These are phyloP conservation scores for Bothriochloa decipiens DNA, from an alignment of 176 grass and related monocot species.

Conservation along the genomic window DNA sequence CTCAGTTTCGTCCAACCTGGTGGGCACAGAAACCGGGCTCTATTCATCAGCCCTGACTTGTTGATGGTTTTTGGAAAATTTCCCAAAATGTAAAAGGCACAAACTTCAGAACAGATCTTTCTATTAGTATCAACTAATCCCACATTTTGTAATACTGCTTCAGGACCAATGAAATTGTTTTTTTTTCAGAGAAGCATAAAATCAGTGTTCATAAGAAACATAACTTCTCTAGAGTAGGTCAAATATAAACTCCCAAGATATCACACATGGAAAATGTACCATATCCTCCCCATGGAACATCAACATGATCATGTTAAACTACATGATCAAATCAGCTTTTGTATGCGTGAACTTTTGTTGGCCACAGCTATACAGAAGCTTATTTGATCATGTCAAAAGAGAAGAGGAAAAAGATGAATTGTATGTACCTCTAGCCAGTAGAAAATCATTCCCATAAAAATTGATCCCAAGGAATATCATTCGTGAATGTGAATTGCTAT, in stretches of 20 bases:
- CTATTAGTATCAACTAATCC: not conserved
- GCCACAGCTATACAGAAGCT: constrained; percentile 1
- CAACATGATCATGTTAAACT: constrained; percentile 15
- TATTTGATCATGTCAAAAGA: constrained; percentile 15
- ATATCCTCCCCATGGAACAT: constrained; percentile 19
- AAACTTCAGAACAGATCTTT: not conserved
- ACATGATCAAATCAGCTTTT: no score
- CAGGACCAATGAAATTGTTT: not conserved
- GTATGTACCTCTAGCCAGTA: constrained; percentile 75
- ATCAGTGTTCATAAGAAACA: not conserved
- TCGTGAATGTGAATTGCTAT: constrained; percentile 54
- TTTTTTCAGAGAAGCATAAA: not conserved
- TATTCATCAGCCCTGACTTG: not conserved
- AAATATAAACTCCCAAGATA: constrained; percentile 6
- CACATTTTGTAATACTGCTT: not conserved
- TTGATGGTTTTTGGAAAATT: not conserved
- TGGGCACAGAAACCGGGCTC: not conserved
- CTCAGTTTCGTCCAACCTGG: not conserved
- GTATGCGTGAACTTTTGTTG: constrained; percentile 14
- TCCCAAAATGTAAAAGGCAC: not conserved
- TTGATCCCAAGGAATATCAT: constrained; percentile 94
- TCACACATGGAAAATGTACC: not conserved
- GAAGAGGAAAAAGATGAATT: constrained; percentile 17
- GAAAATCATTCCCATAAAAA: constrained; percentile 96
- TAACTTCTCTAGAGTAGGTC: constrained; percentile 29